Evolutionary conservation across 2,329 filamentous ascomycete genomes (phyloP).

Genomic region (Dissoconium aciculare): DNA sequence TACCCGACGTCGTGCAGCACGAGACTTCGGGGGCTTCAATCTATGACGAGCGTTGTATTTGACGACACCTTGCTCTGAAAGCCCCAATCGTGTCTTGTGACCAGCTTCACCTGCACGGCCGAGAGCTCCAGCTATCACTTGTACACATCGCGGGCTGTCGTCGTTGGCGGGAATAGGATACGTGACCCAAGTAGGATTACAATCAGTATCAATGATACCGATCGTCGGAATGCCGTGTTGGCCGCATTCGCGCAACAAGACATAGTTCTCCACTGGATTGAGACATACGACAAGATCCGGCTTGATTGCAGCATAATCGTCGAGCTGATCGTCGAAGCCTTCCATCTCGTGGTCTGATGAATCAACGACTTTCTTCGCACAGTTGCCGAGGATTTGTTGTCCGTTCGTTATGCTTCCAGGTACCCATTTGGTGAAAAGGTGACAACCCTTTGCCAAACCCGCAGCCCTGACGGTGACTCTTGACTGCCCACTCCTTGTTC

Average conservation of each 20-base stretch:
- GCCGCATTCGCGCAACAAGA: constrained; percentile 80
- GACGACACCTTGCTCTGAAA: constrained; percentile 47
- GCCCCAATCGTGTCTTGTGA: constrained; percentile 48
- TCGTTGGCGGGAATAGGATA: constrained; percentile 96
- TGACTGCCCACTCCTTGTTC: constrained; percentile 69
- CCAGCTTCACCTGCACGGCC: constrained; percentile 72
- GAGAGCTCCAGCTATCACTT: constrained; percentile 70
- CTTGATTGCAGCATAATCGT: constrained; percentile 50
- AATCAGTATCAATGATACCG: constrained; percentile 85
- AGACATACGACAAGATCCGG: constrained; percentile 86
- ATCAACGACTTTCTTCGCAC: constrained; percentile 60
- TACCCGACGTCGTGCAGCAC: too few relatives aligned
- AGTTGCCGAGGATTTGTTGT: constrained; percentile 65
- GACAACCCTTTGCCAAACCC: constrained; percentile 60
- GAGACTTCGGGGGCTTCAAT: too few relatives aligned
- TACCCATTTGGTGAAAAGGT: constrained; percentile 86
- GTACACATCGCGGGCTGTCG: constrained; percentile 73
- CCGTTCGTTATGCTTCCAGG: constrained; percentile 87
- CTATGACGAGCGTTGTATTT: constrained; percentile 43
- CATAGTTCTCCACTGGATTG: constrained; percentile 85
- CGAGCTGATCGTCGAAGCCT: constrained; percentile 52
- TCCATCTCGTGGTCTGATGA: constrained; percentile 49
- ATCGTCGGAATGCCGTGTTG: constrained; percentile 82
- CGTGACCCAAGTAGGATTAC: constrained; percentile 82
- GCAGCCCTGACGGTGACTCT: constrained; percentile 69